Evolutionary conservation across 2,329 filamentous ascomycete species (phyloP), one percentile per base, ranked within the genome.

Genomic region (Epichloe baconii): DNA sequence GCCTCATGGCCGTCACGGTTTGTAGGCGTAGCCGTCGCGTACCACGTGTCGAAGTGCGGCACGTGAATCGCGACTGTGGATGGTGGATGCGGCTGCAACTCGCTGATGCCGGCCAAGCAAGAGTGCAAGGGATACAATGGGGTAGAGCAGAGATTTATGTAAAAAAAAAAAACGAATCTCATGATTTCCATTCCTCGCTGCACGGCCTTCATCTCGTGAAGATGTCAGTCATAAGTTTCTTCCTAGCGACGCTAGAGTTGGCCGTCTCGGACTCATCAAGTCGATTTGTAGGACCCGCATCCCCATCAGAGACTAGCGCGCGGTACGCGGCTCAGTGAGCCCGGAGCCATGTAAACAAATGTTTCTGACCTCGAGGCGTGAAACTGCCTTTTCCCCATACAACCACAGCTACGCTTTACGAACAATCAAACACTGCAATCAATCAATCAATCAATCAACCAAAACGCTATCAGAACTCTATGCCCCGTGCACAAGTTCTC

Each of bases 331-430:
- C 43, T 11, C 45, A 40, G 12, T 38, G 35, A 26, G 19, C 41
- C 23, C 19, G 11, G n/a, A 47, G 23, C n/a, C 26, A 40, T 21
- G 44, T 50, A 50, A 53, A 52, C 51, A 53, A 50, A 53, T 44
- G 48, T 50, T 38, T 31, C 42, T 43, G 31, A 35, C n/a, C 15
- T 35, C 17, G 21, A 43, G 14, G 4, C 23, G 43, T 12, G n/a
- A 3, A 15, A 17, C 11, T 3, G 31, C 12, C 15, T 50, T 44
- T 31, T 43, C 45, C 12, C 12, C 48, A 42, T 46, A 44, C 38
- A 42, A 53, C 37, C 34, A 43, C 47, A 52, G 41, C 41, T 34
- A 47, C 51, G 36, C 17, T 40, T 34, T 48, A 53, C 51, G 34
- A 50, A 50, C 36, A 34, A 21, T 31, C 19, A 31, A 38, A 44